Base-by-base conservation (phyloP, 148 eudicot genomes). In the Camellia japonica region DNA sequence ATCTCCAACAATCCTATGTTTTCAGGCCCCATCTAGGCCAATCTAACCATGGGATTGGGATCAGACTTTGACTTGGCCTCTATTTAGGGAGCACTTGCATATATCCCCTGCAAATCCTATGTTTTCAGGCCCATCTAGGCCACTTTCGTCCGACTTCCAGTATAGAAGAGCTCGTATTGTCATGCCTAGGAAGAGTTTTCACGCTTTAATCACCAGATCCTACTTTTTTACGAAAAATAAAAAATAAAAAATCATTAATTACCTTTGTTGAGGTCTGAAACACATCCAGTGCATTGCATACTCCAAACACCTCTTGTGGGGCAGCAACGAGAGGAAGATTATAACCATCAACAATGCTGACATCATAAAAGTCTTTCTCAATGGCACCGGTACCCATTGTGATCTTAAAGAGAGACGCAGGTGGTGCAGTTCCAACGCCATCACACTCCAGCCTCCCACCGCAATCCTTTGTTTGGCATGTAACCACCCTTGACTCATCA, bases 341-440 rank as follows among this genome's bases (percentile, higher is more conserved):
- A 60, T 91, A 95, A 5, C 98, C 98, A 74, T 95, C 97, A 6
- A 95, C 98, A 7, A 95, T 73, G 80, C 98, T 95, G 65, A 93
- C 94, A 80, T 95, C 98, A 69, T 95, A 95, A 80, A 85, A 95
- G 77, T 95, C 98, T 78, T 80, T 87, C 46, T 78, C 83, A 52
- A 80, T 69, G 30, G 91, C 96, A 30, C 30, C 30, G 47, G 81
- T 79, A 0, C 97, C 98, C 0, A 95, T 83, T 5, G 97, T 95
- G 58, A 95, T 93, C 90, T 93, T 97, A 70, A 95, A 95, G 23
- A 93, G 85, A 2, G 97, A 91, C 0, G 93, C 90, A 1, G 98
- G 97, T 11, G 97, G 97, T 0, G 87, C 89, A 41, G 94, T 94
- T 0, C 97, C 97, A 73, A 79, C 87, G 56, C 98, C 98, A 9